Evolutionary conservation across 106 monocot species (phyloP), one percentile per base, ranked within the genome.

Genomic region (Platanthera zijinensis): DNA sequence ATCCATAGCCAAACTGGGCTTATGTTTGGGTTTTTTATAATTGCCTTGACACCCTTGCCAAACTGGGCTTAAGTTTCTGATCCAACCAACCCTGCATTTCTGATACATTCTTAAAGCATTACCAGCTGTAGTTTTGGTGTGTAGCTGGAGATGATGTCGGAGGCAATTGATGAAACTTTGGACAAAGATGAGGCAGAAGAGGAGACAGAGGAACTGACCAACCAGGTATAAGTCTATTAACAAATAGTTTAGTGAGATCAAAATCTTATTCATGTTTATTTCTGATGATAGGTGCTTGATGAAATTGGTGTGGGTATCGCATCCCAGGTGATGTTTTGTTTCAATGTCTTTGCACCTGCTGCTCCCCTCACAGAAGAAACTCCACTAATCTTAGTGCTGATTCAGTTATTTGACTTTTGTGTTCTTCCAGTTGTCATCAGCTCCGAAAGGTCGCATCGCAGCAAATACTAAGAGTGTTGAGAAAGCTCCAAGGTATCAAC

Each of bases 61-160:
- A 39, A 39, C 39, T 3, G 39, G 39, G 1, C 39, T 39, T 39
- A 39, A 39, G 39, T 39, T 39, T 39, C 39, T 3, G 2, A 39
- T 39, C 3, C 39, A 39, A 39, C 39, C 39, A 39, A 39, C 1
- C 39, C 39, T 3, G 39, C 39, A 39, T 39, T 39, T 39, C 39
- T 3, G 1, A 39, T 39, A 39, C 39, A 39, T 39, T 39, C 39
- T 39, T 39, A 39, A 39, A 39, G 39, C 39, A 39, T 39, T 39
- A 39, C 39, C 39, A 39, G 39, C 39, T 39, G 39, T 39, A 39
- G 14, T 53, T 53, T 53, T 53, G 4, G 72, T 74, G 48, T 84
- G 50, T 91, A 97, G 96, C 84, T 82, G 81, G 96, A 97, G 82
- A 93, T 97, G 90, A 97, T 97, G 82, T 89, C 96, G 61, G 96